Base-by-base conservation (phyloP, 2,329 filamentous ascomycete genomes). In the Didymella segeticola region DNA sequence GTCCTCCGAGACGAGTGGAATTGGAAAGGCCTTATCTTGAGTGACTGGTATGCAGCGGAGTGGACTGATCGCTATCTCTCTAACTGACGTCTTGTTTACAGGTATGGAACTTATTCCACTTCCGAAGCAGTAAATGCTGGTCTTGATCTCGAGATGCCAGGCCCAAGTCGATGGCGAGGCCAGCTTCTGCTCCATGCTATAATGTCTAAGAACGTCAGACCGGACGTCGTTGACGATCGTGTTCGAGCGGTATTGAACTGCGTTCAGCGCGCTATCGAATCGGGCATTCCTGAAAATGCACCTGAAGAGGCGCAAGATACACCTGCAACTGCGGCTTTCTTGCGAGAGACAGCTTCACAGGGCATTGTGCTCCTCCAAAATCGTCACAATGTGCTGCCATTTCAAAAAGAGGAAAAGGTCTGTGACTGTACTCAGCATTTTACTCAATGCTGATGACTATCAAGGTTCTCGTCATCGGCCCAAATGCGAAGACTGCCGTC, bases 121-220 rank as follows among this genome's bases (percentile, higher is more conserved):
- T 47, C 41, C 1, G 60, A 61, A 26, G 49, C 60, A 10, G 52
- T 69, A 15, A 38, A 53, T 17, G 66, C 67, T 20, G 62, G 66
- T 1, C 60, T 63, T 5, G 68, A 69, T 41, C 46, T 68, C 9
- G 68, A 71, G 37, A 71, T 71, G 64, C 68, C 68, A 9, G 65
- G 66, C 2, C 67, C 68, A 12, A 12, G 31, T 3, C 8, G 15
- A 17, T 38, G 43, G 43, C 33, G 33, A n/a, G 41, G 41, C 8
- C 3, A 4, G 2, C 5, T 11, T 5, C 33, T 36, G 3, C 4
- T 22, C 19, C 9, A 6, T 20, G 33, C 33, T 4, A 11, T 36
- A 2, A 3, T 2, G 8, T 17, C 17, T 9, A 11, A 12, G 3
- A 22, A 36, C 17, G 17, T 36, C 3, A 3, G 3, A 5, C 4